Conservation (phyloP, 805 yeast species). For the Candida vartiovaarae region DNA sequence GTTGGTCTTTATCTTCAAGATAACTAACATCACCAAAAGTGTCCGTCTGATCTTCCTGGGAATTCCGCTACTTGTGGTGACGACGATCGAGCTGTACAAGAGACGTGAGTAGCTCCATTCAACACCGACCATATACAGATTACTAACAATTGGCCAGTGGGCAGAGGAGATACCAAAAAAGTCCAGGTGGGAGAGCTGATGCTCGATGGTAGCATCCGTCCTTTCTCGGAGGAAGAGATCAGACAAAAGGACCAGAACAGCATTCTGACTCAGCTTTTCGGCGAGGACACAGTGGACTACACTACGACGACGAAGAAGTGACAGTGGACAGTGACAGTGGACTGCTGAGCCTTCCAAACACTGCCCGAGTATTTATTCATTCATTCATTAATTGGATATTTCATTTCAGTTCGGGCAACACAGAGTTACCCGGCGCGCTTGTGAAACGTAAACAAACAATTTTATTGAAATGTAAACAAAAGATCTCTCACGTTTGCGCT, state of each 20-base stretch:
- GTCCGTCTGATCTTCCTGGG: constrained; percentile 20
- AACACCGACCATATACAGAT: background rate
- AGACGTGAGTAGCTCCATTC: constrained; percentile 11
- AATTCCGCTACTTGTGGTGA: constrained; percentile 15
- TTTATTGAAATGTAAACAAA: background rate
- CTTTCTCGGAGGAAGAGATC: constrained; percentile 16
- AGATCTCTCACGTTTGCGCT: background rate
- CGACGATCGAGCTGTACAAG: constrained; percentile 15
- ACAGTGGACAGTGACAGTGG: background rate
- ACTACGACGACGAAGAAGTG: constrained; percentile 7
- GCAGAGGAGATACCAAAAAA: constrained; percentile 16
- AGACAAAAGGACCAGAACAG: constrained; percentile 17
- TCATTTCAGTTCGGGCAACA: background rate
- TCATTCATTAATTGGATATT: background rate
- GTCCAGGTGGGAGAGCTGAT: constrained; percentile 21
- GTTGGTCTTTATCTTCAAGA: background rate
- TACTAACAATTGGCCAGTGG: constrained; percentile 6
- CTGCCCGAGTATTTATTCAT: background rate
- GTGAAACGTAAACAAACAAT: background rate
- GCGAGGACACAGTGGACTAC: constrained; percentile 21
- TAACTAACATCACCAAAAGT: constrained; percentile 1
- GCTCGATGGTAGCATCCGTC: constrained; percentile 19
- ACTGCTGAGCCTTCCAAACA: background rate
- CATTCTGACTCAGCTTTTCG: constrained; percentile 16
- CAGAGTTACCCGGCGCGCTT: background rate